Evolutionary conservation across 192 early-diverging fungal species (phyloP), one percentile per base, ranked within the genome.

Genomic region (Haplosporangium gracile): DNA sequence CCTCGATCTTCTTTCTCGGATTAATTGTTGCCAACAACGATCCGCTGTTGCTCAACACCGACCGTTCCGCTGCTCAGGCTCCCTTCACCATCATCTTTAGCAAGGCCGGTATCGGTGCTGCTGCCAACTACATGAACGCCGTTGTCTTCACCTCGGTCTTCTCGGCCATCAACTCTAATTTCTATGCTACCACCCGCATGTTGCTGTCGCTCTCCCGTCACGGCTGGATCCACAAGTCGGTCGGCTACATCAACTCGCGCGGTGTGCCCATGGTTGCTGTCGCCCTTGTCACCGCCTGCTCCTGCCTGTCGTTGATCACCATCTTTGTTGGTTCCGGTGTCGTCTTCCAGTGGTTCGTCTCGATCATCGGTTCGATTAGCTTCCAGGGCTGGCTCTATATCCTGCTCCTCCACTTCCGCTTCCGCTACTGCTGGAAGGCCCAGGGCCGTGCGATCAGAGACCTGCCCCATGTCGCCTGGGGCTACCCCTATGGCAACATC

Each of bases 11-110:
- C 68, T 57, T 95, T 15, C 89, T 94, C 38, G 93, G 92, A 24
- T 81, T 93, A 16, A 92, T 93, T 79, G 88, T 95, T 55, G 90
- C 91, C 29, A 87, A 79, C 77, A 79, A 88, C 72, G 91, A 94
- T 75, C 90, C 89, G 2, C n/a, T 57, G 36, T 82, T 94, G 24
- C 82, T 91, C 39, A 89, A 88, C 60, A 68, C 89, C 45, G 89
- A 72, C 60, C 76, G 83, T 71, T 89, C 94, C 40, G 83, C 93
- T 42, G 83, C 90, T 20, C 89, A 90, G 40, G 92, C 92, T 76
- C 94, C 94, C 24, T 95, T 95, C 75, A 94, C 93, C 2, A 79
- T 93, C 55, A 91, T 95, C 29, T 93, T 94, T 76, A 51, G 89
- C 63, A 88, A 88, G 74, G 92, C 94, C 20, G 94, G 94, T 68